Evolutionary conservation across 495 filamentous ascomycete species (phyloP).

Genomic region (Trichodelitschia bisporula): DNA sequence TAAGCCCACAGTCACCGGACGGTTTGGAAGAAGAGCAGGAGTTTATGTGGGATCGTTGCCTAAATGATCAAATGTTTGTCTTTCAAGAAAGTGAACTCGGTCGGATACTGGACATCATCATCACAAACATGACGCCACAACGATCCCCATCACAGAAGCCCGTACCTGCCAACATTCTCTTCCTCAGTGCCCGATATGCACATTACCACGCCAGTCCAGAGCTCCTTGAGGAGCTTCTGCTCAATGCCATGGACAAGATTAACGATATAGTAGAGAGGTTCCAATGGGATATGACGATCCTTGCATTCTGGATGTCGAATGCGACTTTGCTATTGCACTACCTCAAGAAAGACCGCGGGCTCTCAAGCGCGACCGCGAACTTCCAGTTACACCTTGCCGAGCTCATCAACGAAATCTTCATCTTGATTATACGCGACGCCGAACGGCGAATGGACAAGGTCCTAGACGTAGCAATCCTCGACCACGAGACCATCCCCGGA

Average conservation of each 20-base stretch:
- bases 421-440: slow-evolving; percentile 94
- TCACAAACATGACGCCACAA: slow-evolving; percentile 96
- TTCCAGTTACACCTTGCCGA: slow-evolving; percentile 89
- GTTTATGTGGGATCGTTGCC: slow-evolving; percentile 89
- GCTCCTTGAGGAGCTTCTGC: slow-evolving; percentile 51
- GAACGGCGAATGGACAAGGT: slow-evolving; percentile 94
- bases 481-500: slow-evolving; percentile 94
- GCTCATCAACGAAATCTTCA: slow-evolving; percentile 94
- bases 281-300: slow-evolving; percentile 98
- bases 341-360: slow-evolving; percentile 73
- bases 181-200: slow-evolving; percentile 84
- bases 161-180: slow-evolving; percentile 90
- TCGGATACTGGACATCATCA: slow-evolving; percentile 77
- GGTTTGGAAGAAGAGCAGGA: slow-evolving; percentile 65
- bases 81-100: slow-evolving; percentile 88
- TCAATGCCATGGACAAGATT: slow-evolving; percentile 84
- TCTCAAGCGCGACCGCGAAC: slow-evolving; percentile 59
- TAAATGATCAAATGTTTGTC: slow-evolving; percentile 99
- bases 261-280: slow-evolving; percentile 81
- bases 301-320: slow-evolving; percentile 98
- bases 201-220: slow-evolving; percentile 87
- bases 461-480: slow-evolving; percentile 74
- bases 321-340: slow-evolving; percentile 88
- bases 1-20: slow-evolving; percentile 34
- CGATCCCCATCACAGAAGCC: slow-evolving; percentile 89